phyloP scores from a whole-genome alignment of 805 yeast species.

The Jamesozyma gamospora region DNA sequence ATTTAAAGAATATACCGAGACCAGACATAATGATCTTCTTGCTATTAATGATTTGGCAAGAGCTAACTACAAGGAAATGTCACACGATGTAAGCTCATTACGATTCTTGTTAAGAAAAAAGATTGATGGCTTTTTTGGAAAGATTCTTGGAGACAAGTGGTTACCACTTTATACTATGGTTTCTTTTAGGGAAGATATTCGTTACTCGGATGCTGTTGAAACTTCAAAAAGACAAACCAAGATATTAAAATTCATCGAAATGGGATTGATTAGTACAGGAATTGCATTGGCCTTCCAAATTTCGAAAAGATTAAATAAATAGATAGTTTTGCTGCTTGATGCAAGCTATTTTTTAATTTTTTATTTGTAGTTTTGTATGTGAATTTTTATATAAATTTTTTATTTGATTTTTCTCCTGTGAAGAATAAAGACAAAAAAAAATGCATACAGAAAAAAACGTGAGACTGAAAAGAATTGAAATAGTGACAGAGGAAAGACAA shows the following conservation, averaged over 20 bases:
- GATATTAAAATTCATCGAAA: constrained; percentile 31
- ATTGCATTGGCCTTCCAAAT: neutral
- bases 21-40: constrained; percentile 54
- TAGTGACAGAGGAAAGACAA: neutral
- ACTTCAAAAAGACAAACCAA: constrained; percentile 45
- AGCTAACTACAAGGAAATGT: constrained; percentile 79
- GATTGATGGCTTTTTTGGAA: constrained; percentile 57
- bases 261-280: neutral
- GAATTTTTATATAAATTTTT: no score
- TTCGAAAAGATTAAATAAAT: neutral
- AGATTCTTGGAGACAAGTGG: constrained; percentile 54
- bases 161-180: constrained; percentile 88
- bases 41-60: constrained; percentile 74
- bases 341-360: no score
- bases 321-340: no score
- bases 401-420: no score
- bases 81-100: constrained; percentile 59
- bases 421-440: neutral
- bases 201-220: constrained; percentile 58
- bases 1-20: constrained; percentile 43
- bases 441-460: neutral
- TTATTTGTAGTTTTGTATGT: no score
- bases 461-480: neutral
- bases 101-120: constrained; percentile 55
- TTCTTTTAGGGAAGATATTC: constrained; percentile 74